Percentiles rank a stretch among this genome's conserved stretches.
Conservation (phyloP, 2,329 filamentous ascomycete genomes). For the Trichoderma simmonsii region DNA sequence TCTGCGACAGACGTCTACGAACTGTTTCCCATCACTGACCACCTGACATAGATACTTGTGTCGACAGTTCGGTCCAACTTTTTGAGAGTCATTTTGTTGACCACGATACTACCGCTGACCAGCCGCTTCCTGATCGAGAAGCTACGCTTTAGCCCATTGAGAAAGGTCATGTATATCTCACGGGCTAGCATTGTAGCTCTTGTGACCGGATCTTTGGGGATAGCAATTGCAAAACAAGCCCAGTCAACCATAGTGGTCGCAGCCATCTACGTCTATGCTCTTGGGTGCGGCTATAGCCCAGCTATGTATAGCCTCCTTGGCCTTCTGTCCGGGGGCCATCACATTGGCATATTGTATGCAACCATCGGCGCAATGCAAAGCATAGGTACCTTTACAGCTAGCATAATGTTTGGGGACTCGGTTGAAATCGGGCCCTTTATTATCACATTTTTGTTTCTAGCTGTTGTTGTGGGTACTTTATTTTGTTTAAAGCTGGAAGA, state of each 20-base stretch:
- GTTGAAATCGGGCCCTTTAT: not conserved
- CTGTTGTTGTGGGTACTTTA: not conserved
- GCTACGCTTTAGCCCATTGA: not conserved
- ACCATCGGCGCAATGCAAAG: conserved; percentile 5
- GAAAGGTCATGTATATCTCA: not conserved
- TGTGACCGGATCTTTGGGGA: conserved; percentile 1
- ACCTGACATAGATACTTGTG: not conserved
- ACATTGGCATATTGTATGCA: conserved; percentile 7
- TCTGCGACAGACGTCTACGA: not conserved
- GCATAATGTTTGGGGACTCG: not conserved
- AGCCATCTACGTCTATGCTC: conserved; percentile 7
- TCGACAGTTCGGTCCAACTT: not conserved
- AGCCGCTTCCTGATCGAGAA: not conserved
- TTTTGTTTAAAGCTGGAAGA: conserved; percentile 4
- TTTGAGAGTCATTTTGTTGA: not conserved
- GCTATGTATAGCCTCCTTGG: conserved; percentile 8
- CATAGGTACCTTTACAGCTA: not conserved
- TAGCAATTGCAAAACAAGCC: not conserved
- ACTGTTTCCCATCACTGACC: not conserved
- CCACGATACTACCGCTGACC: not conserved
- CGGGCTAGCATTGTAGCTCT: conserved; percentile 10
- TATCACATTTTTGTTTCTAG: not conserved
- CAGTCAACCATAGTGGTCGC: not conserved
- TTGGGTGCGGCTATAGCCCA: conserved; percentile 5
- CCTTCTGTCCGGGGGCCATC: not conserved